Conservation (phyloP, 2,329 filamentous ascomycete genomes). For the Hypoxylon sp. region DNA sequence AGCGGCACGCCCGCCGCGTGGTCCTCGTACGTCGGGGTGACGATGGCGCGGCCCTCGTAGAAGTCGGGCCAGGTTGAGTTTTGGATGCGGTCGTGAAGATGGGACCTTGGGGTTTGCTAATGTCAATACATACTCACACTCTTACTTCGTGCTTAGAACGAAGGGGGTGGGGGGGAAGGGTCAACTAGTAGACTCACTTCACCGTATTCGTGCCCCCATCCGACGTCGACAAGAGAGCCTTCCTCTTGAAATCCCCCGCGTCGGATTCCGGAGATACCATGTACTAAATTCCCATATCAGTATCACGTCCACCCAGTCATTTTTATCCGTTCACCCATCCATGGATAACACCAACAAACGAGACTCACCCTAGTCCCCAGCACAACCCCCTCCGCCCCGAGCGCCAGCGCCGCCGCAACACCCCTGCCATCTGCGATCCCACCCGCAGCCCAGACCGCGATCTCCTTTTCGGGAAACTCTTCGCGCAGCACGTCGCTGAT, state of each 20-base stretch:
- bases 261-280: conserved; percentile 53
- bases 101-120: conserved; percentile 39
- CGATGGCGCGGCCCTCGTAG: conserved; percentile 50
- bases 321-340: background rate
- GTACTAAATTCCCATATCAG: conserved; percentile 46
- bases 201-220: conserved; percentile 53
- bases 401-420: conserved; percentile 58
- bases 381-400: conserved; percentile 54
- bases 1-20: conserved; percentile 43
- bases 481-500: conserved; percentile 55
- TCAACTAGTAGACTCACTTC: conserved; percentile 47
- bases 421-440: conserved; percentile 62
- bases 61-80: conserved; percentile 47
- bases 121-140: conserved; percentile 1
- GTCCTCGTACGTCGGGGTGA: conserved; percentile 46
- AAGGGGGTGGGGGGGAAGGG: background rate
- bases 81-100: conserved; percentile 50
- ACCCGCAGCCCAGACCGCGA: conserved; percentile 60
- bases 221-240: conserved; percentile 49
- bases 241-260: conserved; percentile 49
- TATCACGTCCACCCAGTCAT: background rate
- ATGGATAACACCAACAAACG: background rate
- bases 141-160: background rate
- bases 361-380: conserved; percentile 48
- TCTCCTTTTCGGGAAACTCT: conserved; percentile 44